Percentiles rank a stretch among this genome's conserved stretches.
phyloP scores from a whole-genome alignment of 1,139 yeast species.

The Pichia sp. region DNA sequence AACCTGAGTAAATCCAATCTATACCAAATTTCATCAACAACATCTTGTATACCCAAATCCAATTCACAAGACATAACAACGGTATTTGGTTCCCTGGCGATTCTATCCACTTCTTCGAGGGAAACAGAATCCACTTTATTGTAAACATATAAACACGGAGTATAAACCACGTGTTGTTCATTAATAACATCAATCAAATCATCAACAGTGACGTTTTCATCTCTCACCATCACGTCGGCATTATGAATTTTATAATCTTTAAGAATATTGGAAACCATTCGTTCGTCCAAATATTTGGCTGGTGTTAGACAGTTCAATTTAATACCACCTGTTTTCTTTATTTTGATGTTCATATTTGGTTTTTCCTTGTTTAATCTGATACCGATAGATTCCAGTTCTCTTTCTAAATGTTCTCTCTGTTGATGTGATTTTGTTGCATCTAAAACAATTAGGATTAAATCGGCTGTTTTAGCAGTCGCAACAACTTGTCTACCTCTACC shows the following conservation, averaged over 20 bases:
- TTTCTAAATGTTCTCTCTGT: slow-evolving; percentile 79
- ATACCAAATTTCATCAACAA: slow-evolving; percentile 90
- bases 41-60: slow-evolving; percentile 79
- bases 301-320: slow-evolving; percentile 76
- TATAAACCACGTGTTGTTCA: slow-evolving; percentile 77
- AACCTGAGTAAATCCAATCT: slow-evolving; percentile 72
- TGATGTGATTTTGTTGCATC: slow-evolving; percentile 93
- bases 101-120: slow-evolving; percentile 83
- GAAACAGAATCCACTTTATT: slow-evolving; percentile 95
- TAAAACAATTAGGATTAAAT: slow-evolving; percentile 82
- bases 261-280: slow-evolving; percentile 64
- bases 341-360: slow-evolving; percentile 74
- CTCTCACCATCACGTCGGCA: slow-evolving; percentile 87
- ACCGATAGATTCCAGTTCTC: slow-evolving; percentile 90
- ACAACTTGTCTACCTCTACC: slow-evolving; percentile 98
- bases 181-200: slow-evolving; percentile 91
- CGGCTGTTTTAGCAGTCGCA: slow-evolving; percentile 93
- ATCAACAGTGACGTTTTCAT: slow-evolving; percentile 83
- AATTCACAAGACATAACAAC: slow-evolving; percentile 89
- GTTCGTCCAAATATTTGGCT: slow-evolving; percentile 75
- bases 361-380: slow-evolving; percentile 73
- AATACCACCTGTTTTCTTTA: slow-evolving; percentile 87
- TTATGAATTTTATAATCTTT: slow-evolving; percentile 87
- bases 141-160: slow-evolving; percentile 87
- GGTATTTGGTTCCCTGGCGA: slow-evolving; percentile 88